phyloP scores from a whole-genome alignment of 805 yeast genomes.

The Wilhelminamyces savonicus region DNA sequence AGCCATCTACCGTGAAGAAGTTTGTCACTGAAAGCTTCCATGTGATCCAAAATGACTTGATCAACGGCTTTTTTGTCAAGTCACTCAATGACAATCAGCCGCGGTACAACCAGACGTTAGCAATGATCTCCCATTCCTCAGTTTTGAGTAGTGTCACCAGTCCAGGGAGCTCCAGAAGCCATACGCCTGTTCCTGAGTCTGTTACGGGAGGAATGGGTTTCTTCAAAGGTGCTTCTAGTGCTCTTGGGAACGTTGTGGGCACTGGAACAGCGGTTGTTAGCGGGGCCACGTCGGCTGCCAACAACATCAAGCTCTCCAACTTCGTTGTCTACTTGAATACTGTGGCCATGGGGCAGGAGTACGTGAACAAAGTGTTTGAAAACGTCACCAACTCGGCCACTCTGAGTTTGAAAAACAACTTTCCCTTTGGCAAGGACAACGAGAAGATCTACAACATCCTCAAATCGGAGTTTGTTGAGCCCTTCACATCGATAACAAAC shows the following conservation, averaged over 20 bases:
- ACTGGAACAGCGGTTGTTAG: slow-evolving; percentile 15
- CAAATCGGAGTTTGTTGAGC: slow-evolving; percentile 23
- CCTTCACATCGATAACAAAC: slow-evolving; percentile 14
- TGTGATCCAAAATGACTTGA: slow-evolving; percentile 57
- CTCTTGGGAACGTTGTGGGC: slow-evolving; percentile 38
- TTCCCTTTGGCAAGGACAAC: slow-evolving; percentile 32
- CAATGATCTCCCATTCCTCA: slow-evolving; percentile 8
- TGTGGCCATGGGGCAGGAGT: slow-evolving; percentile 54
- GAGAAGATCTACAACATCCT: slow-evolving; percentile 26
- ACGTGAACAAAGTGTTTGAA: slow-evolving; percentile 48
- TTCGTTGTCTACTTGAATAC: slow-evolving; percentile 71
- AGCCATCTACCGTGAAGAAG: slow-evolving; percentile 45
- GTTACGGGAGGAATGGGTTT: slow-evolving; percentile 22
- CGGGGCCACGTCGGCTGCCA: slow-evolving; percentile 25
- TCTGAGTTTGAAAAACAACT: slow-evolving; percentile 17
- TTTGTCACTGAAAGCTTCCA: slow-evolving; percentile 52
- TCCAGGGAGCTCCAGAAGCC: slow-evolving; percentile 21
- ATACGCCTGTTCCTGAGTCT: slow-evolving; percentile 29
- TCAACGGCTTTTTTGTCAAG: slow-evolving; percentile 42
- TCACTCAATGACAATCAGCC: slow-evolving; percentile 35
- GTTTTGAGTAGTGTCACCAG: slow-evolving; percentile 7
- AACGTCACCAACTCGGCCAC: slow-evolving; percentile 26
- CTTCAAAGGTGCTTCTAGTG: slow-evolving; percentile 39
- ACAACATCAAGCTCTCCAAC: slow-evolving; percentile 43
- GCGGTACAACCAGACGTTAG: slow-evolving; percentile 28